Percentiles rank a stretch among this genome's conserved stretches.
Conservation (phyloP, 805 yeast species). For the Barnettozyma wickerhamii region DNA sequence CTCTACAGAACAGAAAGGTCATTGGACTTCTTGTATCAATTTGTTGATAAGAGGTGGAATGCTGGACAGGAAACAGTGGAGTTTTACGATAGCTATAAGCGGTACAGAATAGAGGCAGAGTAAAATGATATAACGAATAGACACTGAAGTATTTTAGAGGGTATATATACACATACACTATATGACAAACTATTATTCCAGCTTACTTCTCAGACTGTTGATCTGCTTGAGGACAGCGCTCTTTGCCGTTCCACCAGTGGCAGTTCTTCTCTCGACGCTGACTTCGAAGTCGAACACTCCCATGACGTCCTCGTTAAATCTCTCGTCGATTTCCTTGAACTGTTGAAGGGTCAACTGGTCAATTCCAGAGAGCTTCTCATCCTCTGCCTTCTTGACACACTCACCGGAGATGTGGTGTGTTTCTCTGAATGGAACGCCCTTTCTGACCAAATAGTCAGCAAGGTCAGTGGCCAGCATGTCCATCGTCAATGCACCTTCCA, state of each 20-base stretch:
- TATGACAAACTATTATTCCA: too few relatives aligned
- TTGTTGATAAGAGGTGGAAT: too few relatives aligned
- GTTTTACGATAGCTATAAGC: too few relatives aligned
- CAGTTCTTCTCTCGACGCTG: constrained; percentile 94
- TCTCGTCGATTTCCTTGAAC: constrained; percentile 69
- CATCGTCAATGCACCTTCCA: constrained; percentile 91
- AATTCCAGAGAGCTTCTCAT: constrained; percentile 68
- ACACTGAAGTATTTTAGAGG: too few relatives aligned
- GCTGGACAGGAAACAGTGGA: too few relatives aligned
- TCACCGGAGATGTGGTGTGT: constrained; percentile 99
- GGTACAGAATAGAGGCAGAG: too few relatives aligned
- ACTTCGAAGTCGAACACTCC: constrained; percentile 88
- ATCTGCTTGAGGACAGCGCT: constrained; percentile 82
- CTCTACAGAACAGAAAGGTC: too few relatives aligned
- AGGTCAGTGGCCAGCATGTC: constrained; percentile 99
- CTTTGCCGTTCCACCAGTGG: constrained; percentile 96
- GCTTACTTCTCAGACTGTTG: constrained; percentile 27
- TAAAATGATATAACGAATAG: too few relatives aligned
- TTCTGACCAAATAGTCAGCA: constrained; percentile 95
- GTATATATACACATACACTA: too few relatives aligned
- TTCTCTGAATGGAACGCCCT: constrained; percentile 98
- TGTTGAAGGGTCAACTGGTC: constrained; percentile 78
- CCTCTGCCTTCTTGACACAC: constrained; percentile 92
- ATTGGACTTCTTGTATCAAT: too few relatives aligned
- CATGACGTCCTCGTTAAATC: constrained; percentile 78